Percentiles rank a stretch among this genome's conserved stretches.
Conservation (phyloP, 495 filamentous ascomycete species). For the Penicillium crystallinum region DNA sequence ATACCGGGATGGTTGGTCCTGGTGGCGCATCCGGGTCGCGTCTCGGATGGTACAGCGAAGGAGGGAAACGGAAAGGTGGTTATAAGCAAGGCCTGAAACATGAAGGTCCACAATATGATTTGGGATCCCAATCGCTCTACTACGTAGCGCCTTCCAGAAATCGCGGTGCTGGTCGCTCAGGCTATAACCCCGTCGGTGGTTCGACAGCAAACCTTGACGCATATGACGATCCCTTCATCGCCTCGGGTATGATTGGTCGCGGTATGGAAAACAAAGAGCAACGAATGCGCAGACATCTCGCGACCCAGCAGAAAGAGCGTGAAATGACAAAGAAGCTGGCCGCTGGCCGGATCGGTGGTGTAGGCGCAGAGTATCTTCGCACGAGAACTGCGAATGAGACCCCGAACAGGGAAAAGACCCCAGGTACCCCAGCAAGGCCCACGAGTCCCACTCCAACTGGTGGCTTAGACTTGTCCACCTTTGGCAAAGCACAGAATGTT, state of each 20-base stretch:
- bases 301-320: constrained; percentile 69
- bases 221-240: constrained; percentile 52
- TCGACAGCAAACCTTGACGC: constrained; percentile 65
- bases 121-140: constrained; percentile 50
- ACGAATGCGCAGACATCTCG: constrained; percentile 60
- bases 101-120: constrained; percentile 56
- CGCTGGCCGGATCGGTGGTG: constrained; percentile 53
- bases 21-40: constrained; percentile 41
- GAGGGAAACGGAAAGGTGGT: constrained; percentile 30
- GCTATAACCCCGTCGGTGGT: constrained; percentile 29
- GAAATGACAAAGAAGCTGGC: constrained; percentile 71
- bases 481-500: constrained; percentile 44
- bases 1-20: constrained; percentile 43
- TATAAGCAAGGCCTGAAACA: constrained; percentile 32
- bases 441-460: constrained; percentile 7
- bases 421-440: constrained; percentile 7
- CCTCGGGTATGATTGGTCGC: constrained; percentile 42
- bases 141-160: constrained; percentile 48
- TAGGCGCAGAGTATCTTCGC: constrained; percentile 76
- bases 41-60: constrained; percentile 41
- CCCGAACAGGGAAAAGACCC: constrained; percentile 5
- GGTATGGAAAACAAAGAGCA: constrained; percentile 56
- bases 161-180: constrained; percentile 13
- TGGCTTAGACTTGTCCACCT: constrained; percentile 24
- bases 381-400: constrained; percentile 26